Evolutionary conservation across 495 filamentous ascomycete species (phyloP), one percentile per base, ranked within the genome.

Genomic region (Aspergillus bertholletiae): DNA sequence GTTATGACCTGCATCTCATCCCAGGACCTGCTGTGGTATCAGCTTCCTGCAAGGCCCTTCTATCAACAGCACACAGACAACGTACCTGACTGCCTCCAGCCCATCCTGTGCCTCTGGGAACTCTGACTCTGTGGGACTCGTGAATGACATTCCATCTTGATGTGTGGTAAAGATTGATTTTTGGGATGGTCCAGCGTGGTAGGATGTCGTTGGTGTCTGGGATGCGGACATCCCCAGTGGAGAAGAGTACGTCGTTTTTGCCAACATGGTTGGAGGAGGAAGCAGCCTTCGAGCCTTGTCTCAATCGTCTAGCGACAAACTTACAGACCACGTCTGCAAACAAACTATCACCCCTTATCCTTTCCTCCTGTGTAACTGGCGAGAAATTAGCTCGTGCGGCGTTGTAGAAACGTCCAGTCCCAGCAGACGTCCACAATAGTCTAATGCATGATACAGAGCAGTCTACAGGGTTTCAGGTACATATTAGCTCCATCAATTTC

Each of bases 121-220:
- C 60, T 97, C 93, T 17, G 90, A 96, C 65, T 96, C 90, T 21
- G 94, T 96, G 28, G 94, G 93, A 68, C 89, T 95, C 18, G 85
- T 76, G 57, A 90, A 95, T 39, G 82, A 76, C 51, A 62, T 49
- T n/a, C 87, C 85, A 63, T 83, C 83, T 41, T 86, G 76, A 11
- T 72, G 63, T 56, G 80, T 75, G 43, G 78, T 76, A 46, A 82
- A 72, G 27, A 80, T 75, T 2, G 78, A 73, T 56, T 86, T 79
- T 57, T 72, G 64, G 6, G 68, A 52, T 12, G 74, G 53, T 65
- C 65, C 58, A 65, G 79, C 60, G 72, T 80, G 76, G 77, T 80
- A 78, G 64, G 73, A 64, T 66, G 77, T 64, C 67, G 74, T 71
- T 70, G 80, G 60, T 68, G 76, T 70, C 73, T 83, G 80, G 53